Conservation (phyloP, 768 basidiomycete species). For the Lentinula edodes region DNA sequence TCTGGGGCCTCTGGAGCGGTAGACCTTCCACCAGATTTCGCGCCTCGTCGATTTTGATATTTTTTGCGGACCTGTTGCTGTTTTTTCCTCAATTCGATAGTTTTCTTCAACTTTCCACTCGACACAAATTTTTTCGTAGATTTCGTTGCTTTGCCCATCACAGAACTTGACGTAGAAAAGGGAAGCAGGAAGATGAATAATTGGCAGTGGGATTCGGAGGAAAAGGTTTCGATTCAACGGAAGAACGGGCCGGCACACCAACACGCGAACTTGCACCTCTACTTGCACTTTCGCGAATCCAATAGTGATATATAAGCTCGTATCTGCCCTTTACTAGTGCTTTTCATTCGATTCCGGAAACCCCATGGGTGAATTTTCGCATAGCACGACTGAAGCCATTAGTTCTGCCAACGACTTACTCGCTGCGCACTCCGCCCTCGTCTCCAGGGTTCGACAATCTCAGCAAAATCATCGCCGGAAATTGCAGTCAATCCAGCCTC, state of each 20-base stretch:
- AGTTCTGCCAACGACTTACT: conserved; percentile 62
- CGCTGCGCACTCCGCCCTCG: conserved; percentile 52
- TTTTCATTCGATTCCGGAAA: background rate
- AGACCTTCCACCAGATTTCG: conserved; percentile 31
- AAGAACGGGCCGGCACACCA: background rate
- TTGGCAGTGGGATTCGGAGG: background rate
- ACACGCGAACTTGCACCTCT: background rate
- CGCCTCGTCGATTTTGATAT: conserved; percentile 52
- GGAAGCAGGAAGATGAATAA: background rate
- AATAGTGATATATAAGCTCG: background rate
- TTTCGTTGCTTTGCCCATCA: conserved; percentile 66
- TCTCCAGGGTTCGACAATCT: conserved; percentile 46
- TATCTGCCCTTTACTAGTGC: background rate
- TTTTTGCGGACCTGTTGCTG: conserved; percentile 73
- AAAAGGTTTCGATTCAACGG: background rate
- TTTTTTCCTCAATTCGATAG: conserved; percentile 79
- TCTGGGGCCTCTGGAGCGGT: conserved; percentile 21
- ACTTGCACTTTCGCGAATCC: background rate
- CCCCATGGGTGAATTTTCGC: background rate
- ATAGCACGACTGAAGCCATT: conserved; percentile 43
- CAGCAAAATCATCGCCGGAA: conserved; percentile 56
- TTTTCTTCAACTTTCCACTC: conserved; percentile 83
- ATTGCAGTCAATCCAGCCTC: conserved; percentile 45
- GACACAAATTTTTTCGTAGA: conserved; percentile 84
- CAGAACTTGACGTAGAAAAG: background rate